Evolutionary conservation across 306 rosid genomes (phyloP), one percentile per base, ranked within the genome.

Genomic region (Vachellia collinsii): DNA sequence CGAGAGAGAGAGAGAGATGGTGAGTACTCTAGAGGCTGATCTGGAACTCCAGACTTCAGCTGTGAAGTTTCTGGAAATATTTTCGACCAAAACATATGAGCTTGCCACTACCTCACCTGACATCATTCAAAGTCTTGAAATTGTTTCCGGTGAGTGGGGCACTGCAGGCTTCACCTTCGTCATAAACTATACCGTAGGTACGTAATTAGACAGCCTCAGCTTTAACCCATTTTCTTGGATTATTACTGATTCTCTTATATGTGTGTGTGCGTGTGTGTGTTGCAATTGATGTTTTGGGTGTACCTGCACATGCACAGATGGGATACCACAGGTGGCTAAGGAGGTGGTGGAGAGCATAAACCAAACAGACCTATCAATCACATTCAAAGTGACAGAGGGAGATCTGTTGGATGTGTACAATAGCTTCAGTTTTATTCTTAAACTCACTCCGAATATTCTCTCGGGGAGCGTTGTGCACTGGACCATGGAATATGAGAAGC

Each of bases 401-500:
- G 73, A 68, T 68, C 51, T 68, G 51, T 9, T 68, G 29, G 51
- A 68, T 11, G 17, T 19, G 12, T 68, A 68, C 73, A 41, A 68
- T 0, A 68, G 73, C 51, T 68, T 68, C 51, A 68, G 3, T 3
- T 39, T 68, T 22, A 41, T 68, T 39, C 23, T 68, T 0, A 68
- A 42, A 39, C 34, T 68, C 34, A 68, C 7, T 41, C 51, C 73
- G 9, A 1, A 68, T 0, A 0, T 68, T 0, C 16, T 68, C 17
- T 3, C 13, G 34, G 73, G 73, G n/a, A 41, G 73, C 50, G 36
- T 68, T 19, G 36, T 68, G 51, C 17, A 39, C 23, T 68, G 73
- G 73, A 41, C 73, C 7, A 1, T 68, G 51, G 73, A 68, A 68
- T 68, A 68, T 68, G 73, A 68, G 73, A 68, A 68, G 73, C 73